A percentile compares a stretch with the other conserved stretches of the same genome.
Evolutionary conservation across 495 filamentous ascomycete genomes (phyloP).

Genomic region (Chaetomium tenue): DNA sequence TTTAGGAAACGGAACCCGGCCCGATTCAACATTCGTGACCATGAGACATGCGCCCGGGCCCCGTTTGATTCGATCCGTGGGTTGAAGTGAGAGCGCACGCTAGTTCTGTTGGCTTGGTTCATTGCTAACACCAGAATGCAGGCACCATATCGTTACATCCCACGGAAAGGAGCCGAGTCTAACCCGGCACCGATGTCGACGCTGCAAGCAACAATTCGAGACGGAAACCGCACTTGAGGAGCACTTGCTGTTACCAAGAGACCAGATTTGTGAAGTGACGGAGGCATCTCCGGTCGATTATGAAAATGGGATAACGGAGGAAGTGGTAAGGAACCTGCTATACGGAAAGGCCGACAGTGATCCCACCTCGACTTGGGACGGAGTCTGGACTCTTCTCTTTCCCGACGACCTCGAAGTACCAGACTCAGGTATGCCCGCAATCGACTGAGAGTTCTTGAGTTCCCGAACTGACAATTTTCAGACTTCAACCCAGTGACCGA

Average conservation of each 20-base stretch:
- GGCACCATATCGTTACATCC: constrained; percentile 27
- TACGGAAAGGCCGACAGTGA: not conserved
- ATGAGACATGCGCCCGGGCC: constrained; percentile 34
- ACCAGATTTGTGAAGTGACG: constrained; percentile 31
- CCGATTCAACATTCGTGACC: constrained; percentile 40
- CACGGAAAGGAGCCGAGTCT: constrained; percentile 13
- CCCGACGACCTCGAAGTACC: constrained; percentile 23
- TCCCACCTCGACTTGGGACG: constrained; percentile 26
- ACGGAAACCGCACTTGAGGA: constrained; percentile 12
- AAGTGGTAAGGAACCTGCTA: constrained; percentile 9
- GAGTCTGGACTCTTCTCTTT: constrained; percentile 29
- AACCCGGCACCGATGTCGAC: constrained; percentile 25
- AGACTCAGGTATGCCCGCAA: constrained; percentile 22
- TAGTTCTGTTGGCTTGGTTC: not conserved
- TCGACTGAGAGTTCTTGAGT: not conserved
- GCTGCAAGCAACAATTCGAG: constrained; percentile 26
- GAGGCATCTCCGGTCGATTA: constrained; percentile 3
- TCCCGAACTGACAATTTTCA: not conserved
- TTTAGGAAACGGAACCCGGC: constrained; percentile 42
- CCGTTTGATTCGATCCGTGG: constrained; percentile 24
- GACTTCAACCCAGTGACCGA: constrained; percentile 33
- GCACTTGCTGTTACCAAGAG: constrained; percentile 30
- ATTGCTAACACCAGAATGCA: constrained; percentile 4
- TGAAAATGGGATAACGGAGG: constrained; percentile 31
- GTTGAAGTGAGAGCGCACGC: constrained; percentile 25